Evolutionary conservation across 1,139 yeast genomes (phyloP).

Genomic region (Keqinozyma sinolaborantium): DNA sequence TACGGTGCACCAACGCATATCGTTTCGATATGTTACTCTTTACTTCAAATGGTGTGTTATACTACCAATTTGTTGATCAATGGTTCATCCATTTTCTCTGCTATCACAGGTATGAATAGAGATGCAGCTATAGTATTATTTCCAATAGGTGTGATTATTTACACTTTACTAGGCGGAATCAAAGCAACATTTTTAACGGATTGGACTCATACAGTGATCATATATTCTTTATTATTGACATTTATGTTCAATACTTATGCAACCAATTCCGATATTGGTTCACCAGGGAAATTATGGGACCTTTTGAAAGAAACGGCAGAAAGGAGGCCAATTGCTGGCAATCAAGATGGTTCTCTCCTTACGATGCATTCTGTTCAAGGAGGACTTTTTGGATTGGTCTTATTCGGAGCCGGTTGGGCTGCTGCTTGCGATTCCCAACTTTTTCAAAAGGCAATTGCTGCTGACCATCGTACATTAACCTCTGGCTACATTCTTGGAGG

Average conservation of each 20-base stretch:
- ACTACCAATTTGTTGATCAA: constrained; percentile 14
- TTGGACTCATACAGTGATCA: constrained; percentile 41
- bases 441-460: constrained; percentile 42
- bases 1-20: constrained; percentile 48
- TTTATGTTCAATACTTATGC: constrained; percentile 41
- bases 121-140: constrained; percentile 29
- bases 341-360: constrained; percentile 43
- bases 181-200: constrained; percentile 46
- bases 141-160: constrained; percentile 52
- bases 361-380: constrained; percentile 45
- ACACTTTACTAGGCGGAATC: constrained; percentile 42
- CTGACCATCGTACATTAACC: constrained; percentile 29
- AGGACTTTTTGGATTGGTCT: constrained; percentile 25
- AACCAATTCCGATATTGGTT: constrained; percentile 39
- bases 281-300: constrained; percentile 45
- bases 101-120: constrained; percentile 15
- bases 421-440: constrained; percentile 40
- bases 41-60: constrained; percentile 16
- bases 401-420: constrained; percentile 16
- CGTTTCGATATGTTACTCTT: constrained; percentile 12
- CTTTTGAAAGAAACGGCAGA: constrained; percentile 32
- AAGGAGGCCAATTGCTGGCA: constrained; percentile 34
- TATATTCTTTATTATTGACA: constrained; percentile 34
- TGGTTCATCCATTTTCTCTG: constrained; percentile 14
- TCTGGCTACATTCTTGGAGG: constrained; percentile 37